Percentiles rank a stretch among this genome's conserved stretches.
Conservation (phyloP, 345 rosid species). For the Balakata baccata region DNA sequence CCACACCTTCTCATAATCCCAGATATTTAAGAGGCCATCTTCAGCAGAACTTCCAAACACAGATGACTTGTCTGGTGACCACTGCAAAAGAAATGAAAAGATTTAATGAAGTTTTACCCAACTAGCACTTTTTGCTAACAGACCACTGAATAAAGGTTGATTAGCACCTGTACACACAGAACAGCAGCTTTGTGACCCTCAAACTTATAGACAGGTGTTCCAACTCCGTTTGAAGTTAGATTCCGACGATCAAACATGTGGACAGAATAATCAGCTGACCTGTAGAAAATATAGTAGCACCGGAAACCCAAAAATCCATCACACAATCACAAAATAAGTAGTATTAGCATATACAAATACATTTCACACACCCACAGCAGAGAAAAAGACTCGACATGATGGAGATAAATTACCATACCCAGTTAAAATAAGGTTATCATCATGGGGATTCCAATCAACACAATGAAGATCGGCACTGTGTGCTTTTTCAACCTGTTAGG, state of each 20-base stretch:
- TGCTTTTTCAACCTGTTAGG: conserved; percentile 84
- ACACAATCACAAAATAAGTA: no score
- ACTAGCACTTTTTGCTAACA: neutral
- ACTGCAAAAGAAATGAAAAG: conserved; percentile 41
- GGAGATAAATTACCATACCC: conserved; percentile 53
- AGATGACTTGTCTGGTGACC: conserved; percentile 85
- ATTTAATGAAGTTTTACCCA: conserved; percentile 10
- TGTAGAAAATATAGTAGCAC: conserved; percentile 25
- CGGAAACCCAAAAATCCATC: neutral
- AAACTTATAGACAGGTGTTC: conserved; percentile 70
- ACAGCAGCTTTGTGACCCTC: conserved; percentile 93
- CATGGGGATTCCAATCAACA: conserved; percentile 97
- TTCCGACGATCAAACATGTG: conserved; percentile 89
- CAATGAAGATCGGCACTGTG: conserved; percentile 96
- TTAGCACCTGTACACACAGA: conserved; percentile 78
- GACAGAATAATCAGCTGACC: conserved; percentile 94
- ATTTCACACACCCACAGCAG: neutral
- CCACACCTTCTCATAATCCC: conserved; percentile 86
- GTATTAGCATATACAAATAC: no score
- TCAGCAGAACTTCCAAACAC: conserved; percentile 97
- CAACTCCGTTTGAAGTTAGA: conserved; percentile 70
- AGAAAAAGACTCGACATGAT: conserved; percentile 9
- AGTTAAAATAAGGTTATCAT: conserved; percentile 76
- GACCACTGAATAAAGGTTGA: neutral
- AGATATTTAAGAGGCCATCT: conserved; percentile 87